Conservation (phyloP, 1,284 basidiomycete species). For the Leccinum subrobustum region DNA sequence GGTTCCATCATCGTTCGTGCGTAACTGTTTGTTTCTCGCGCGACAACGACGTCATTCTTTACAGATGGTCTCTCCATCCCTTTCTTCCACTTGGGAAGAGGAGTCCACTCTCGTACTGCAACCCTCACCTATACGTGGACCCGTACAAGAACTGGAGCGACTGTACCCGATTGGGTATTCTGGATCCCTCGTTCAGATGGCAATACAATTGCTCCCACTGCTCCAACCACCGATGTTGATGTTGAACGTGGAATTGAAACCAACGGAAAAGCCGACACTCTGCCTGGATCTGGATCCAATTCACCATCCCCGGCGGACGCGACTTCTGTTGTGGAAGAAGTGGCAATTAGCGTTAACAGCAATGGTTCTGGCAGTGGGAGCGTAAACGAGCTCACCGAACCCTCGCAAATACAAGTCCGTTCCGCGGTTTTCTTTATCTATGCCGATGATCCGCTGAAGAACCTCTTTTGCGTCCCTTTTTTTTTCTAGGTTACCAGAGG, state of each 20-base stretch:
- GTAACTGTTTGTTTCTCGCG: conserved; percentile 26
- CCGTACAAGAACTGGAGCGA: conserved; percentile 26
- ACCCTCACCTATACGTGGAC: conserved; percentile 36
- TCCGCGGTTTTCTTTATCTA: neutral
- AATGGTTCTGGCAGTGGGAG: neutral
- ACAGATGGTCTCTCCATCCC: conserved; percentile 86
- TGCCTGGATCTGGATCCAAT: neutral
- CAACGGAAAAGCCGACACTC: neutral
- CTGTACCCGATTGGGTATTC: conserved; percentile 53
- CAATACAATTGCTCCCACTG: neutral
- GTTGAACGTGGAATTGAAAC: conserved; percentile 23
- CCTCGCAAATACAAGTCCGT: conserved; percentile 24
- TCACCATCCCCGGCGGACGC: neutral
- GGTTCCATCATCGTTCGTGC: conserved; percentile 79
- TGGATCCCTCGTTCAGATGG: conserved; percentile 35
- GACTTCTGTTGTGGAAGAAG: neutral
- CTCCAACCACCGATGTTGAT: conserved; percentile 16
- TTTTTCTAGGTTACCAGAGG: conserved; percentile 14
- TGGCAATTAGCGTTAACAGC: neutral
- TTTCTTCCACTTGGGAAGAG: conserved; percentile 75
- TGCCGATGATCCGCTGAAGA: conserved; percentile 17
- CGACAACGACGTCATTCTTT: neutral
- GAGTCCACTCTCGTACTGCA: conserved; percentile 59
- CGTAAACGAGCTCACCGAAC: neutral
- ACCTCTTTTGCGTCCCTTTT: conserved; percentile 1